Percentiles rank a stretch among this genome's conserved stretches.
phyloP scores from a whole-genome alignment of 2,329 filamentous ascomycete species.

The Paradendryphiella salina region DNA sequence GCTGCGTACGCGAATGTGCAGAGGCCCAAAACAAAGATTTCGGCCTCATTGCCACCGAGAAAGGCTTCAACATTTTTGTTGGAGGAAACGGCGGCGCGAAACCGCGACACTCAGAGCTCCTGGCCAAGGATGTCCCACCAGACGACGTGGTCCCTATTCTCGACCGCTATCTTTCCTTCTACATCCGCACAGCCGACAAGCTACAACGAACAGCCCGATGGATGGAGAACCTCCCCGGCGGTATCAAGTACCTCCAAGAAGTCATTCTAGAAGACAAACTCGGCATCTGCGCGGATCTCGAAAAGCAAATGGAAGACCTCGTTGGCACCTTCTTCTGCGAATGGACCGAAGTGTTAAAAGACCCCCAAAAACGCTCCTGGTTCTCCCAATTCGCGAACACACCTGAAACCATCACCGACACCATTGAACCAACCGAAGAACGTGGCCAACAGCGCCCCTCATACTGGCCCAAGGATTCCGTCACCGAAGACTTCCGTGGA shows the following conservation, averaged over 20 bases:
- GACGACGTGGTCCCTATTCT: slow-evolving; percentile 81
- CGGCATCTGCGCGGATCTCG: slow-evolving; percentile 80
- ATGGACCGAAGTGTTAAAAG: slow-evolving; percentile 80
- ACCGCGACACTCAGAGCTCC: slow-evolving; percentile 76
- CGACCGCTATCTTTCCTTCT: slow-evolving; percentile 89
- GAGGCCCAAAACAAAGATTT: slow-evolving; percentile 95
- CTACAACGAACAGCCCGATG: slow-evolving; percentile 86
- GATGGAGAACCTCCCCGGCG: slow-evolving; percentile 82
- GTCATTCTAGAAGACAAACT: slow-evolving; percentile 85
- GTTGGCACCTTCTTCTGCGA: slow-evolving; percentile 87
- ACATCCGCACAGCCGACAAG: slow-evolving; percentile 89
- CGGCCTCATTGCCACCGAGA: slow-evolving; percentile 87
- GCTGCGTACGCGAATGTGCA: slow-evolving; percentile 89
- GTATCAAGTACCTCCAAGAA: slow-evolving; percentile 78
- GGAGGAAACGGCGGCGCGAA: slow-evolving; percentile 88
- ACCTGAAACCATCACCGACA: slow-evolving; percentile 64
- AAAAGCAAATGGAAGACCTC: slow-evolving; percentile 84
- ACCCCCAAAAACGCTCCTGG: slow-evolving; percentile 66
- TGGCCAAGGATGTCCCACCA: slow-evolving; percentile 83
- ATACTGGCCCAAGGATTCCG: slow-evolving; percentile 73
- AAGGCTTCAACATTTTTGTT: slow-evolving; percentile 91
- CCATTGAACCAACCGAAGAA: slow-evolving; percentile 71
- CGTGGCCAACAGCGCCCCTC: slow-evolving; percentile 73
- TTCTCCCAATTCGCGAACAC: slow-evolving; percentile 89
- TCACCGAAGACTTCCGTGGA: slow-evolving; percentile 71